These are phyloP conservation scores for Malus domestica DNA, from an alignment of 306 rosid species.

Conservation along the genomic window DNA sequence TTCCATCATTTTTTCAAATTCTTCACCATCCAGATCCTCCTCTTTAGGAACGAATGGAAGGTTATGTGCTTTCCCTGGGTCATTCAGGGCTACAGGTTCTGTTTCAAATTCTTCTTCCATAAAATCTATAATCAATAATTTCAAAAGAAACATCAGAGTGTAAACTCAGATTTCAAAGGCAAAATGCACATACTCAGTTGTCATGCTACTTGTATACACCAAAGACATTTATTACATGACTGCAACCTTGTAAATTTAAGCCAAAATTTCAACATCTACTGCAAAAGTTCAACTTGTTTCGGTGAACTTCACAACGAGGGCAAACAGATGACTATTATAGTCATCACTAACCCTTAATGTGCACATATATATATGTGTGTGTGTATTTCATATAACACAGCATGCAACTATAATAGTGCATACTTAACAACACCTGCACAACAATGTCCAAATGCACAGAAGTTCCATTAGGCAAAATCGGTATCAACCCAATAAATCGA, in stretches of 20 bases:
- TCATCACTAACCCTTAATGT: neutral
- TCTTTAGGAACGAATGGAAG: constrained; percentile 61
- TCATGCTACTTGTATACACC: neutral
- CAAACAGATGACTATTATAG: neutral
- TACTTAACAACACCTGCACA: neutral
- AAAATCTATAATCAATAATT: constrained; percentile 32
- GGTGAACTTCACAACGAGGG: neutral
- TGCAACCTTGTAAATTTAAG: neutral
- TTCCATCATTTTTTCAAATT: constrained; percentile 72
- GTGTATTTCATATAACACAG: neutral
- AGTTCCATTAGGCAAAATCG: neutral
- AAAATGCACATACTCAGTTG: neutral
- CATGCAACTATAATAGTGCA: neutral
- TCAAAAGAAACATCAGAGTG: neutral
- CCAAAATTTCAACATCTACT: neutral
- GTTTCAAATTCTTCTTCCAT: constrained; percentile 44
- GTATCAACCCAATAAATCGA: neutral
- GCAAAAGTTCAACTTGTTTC: too few relatives aligned
- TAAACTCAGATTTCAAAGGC: neutral
- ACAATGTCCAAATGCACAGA: neutral
- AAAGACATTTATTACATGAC: neutral
- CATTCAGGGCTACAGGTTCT: constrained; percentile 21
- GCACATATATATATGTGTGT: too few relatives aligned
- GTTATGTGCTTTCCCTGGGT: constrained; percentile 35
- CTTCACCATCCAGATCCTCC: constrained; percentile 71